Evolutionary conservation across 192 early-diverging fungal genomes (phyloP), one percentile per base, ranked within the genome.

Genomic region (Piromyces finnis): DNA sequence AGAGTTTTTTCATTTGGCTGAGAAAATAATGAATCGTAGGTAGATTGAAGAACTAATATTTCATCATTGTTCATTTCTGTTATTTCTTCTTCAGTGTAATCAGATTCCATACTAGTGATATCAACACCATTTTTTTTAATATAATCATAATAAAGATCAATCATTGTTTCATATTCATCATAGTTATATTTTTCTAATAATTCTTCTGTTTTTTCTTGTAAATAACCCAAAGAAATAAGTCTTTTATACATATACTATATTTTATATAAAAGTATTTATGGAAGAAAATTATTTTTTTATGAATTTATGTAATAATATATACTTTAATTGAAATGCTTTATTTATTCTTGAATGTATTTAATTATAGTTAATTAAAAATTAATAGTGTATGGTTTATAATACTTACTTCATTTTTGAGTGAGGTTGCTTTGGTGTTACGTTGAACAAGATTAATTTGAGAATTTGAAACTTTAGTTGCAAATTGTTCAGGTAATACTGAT

Each of bases 11-110:
- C 59, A 36, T 35, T 29, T 35, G 39, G 80, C 26, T 80, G 83
- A 6, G 79, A 81, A 81, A 90, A 92, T 18, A 86, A 85, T n/a
- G 85, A 83, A 28, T 86, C 91, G 79, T 90, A 94, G 29, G 94
- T 94, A 12, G 92, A 88, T 81, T 90, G 90, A 27, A 94, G 82
- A 0, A 87, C 91, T 29, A 88, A 80, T 32, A 89, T 82, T 83
- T 94, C 94, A 78, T 94, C 92, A 16, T 88, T 83, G 26, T 88
- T 84, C 1, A 85, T 77, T 14, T 85, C 83, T 30, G 81, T 79
- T 1, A 81, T 81, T 16, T 84, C 81, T 79, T 84, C 80, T 3
- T 80, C 78, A 77, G 85, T 86, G 17, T 82, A 78, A 11, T 82
- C 83, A 83, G 82, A 83, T n/a, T 82, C 85, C 14, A 79, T 78